Evolutionary conservation across 257 asterid species (phyloP).

Genomic region (Pogostemon cablin): DNA sequence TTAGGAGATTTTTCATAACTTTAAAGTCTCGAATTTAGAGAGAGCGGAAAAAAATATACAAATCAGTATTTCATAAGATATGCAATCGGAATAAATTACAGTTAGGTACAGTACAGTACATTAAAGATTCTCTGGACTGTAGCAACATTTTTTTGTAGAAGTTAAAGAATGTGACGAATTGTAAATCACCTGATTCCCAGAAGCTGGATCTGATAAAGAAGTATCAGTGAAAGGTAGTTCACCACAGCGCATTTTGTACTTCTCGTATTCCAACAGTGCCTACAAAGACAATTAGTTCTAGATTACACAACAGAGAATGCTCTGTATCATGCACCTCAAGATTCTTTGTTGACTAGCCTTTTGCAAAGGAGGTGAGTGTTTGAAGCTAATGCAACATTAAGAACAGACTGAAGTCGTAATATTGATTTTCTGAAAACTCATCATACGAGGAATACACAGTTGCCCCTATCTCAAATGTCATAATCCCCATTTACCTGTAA

Average conservation of each 20-base stretch:
- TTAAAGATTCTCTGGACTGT: neutral
- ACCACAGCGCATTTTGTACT: constrained; percentile 82
- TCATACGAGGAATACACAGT: neutral
- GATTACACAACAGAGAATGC: constrained; percentile 22
- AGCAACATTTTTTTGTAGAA: constrained; percentile 8
- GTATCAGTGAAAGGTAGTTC: constrained; percentile 87
- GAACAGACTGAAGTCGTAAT: neutral
- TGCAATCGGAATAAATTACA: constrained; percentile 19
- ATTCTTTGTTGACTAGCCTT: neutral
- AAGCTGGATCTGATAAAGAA: constrained; percentile 58
- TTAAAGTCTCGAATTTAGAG: neutral
- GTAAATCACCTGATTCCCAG: constrained; percentile 68
- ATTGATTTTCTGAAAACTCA: neutral
- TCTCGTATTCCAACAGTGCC: constrained; percentile 89
- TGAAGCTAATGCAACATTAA: neutral
- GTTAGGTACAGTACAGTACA: constrained; percentile 8
- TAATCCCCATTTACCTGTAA: constrained; percentile 3
- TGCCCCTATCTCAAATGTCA: constrained; percentile 7
- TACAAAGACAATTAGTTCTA: constrained; percentile 42
- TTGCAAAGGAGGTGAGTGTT: neutral
- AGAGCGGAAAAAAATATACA: neutral
- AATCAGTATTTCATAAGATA: constrained; percentile 9
- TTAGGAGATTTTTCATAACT: neutral
- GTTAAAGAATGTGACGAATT: neutral
- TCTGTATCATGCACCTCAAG: neutral